Evolutionary conservation across 2,329 filamentous ascomycete genomes (phyloP), one percentile per base, ranked within the genome.

Genomic region (Colletotrichum destructivum): DNA sequence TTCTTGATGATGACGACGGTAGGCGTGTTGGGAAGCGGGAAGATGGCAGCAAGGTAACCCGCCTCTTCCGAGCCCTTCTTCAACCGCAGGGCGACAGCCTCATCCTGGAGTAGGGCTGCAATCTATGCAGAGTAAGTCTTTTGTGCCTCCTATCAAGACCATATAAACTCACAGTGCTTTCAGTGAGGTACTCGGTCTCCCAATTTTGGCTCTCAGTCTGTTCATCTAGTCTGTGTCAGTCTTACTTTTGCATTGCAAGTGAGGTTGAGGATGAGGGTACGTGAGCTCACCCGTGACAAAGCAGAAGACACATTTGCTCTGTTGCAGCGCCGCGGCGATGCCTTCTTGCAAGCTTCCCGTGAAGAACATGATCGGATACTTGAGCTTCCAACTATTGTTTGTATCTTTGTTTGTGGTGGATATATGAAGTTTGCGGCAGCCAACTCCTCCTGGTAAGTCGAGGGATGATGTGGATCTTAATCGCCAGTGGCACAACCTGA

Each of bases 1-100:
- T 94, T 93, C 78, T 91, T 90, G 76, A 98, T 95, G 23, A 97
- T 85, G 18, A 98, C 88, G 11, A 98, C 82, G 1, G 93, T 93
- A 0, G 96, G 95, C n/a, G 90, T 90, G 75, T 90, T 90, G 1
- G 90, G 88, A n/a, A 98, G 84, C 0, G 94, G 93, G 77, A 94
- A 97, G 77, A 98, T 93, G 56, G 94, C 93, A 12, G 91, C 89
- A 16, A 98, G 86, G 77, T 94, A 97, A 7, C 89, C 91, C 12
- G 94, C 94, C 84, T 98, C 95, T 75, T 93, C 89, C 2, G 93
- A 95, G 26, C 92, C 93, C 21, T 91, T 90, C 44, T 87, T 82
- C 26, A 98, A 85, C 62, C 92, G 89, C 26, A 98, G 85, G 9
- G 92, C 83, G 23, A 98, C 86, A 3, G 94, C 89, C 77, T 91